phyloP scores from a whole-genome alignment of 2,329 filamentous ascomycete genomes.

The Verticillium longisporum region DNA sequence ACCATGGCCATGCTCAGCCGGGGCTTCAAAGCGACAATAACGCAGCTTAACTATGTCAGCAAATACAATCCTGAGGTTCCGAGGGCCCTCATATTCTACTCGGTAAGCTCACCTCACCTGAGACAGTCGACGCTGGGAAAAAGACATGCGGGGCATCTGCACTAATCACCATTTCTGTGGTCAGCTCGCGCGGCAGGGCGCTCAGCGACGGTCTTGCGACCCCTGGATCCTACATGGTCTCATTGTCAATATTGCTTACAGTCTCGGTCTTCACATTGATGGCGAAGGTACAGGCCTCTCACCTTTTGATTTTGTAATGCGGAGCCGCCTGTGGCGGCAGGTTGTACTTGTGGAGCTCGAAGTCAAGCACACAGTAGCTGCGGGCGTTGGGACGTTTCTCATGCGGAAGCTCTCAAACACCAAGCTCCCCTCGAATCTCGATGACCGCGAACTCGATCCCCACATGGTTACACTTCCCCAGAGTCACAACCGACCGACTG shows the following conservation, averaged over 20 bases:
- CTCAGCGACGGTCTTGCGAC: background rate
- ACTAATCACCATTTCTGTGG: background rate
- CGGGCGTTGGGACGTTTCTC: constrained; percentile 4
- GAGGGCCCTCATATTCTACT: background rate
- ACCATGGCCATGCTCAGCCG: constrained; percentile 42
- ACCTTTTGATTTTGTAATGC: constrained; percentile 20
- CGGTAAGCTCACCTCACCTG: background rate
- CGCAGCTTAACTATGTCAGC: constrained; percentile 49
- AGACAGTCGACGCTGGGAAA: accelerated
- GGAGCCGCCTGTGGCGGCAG: constrained; percentile 20
- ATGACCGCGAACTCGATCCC: constrained; percentile 46
- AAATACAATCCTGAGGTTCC: constrained; percentile 40
- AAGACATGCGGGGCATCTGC: background rate
- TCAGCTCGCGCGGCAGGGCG: too few species aligned
- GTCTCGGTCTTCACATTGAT: constrained; percentile 59
- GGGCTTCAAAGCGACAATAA: constrained; percentile 41
- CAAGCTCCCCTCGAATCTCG: constrained; percentile 47
- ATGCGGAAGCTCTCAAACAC: constrained; percentile 23
- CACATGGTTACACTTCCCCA: constrained; percentile 37
- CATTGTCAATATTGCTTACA: constrained; percentile 56
- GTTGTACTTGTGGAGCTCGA: constrained; percentile 12
- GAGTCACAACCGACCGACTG: constrained; percentile 42
- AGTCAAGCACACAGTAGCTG: constrained; percentile 4
- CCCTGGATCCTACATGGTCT: constrained; percentile 54
- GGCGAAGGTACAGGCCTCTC: constrained; percentile 2